Percentiles rank a stretch among this genome's conserved stretches.
Conservation (phyloP, 306 rosid genomes). For the Fragaria ananassa region DNA sequence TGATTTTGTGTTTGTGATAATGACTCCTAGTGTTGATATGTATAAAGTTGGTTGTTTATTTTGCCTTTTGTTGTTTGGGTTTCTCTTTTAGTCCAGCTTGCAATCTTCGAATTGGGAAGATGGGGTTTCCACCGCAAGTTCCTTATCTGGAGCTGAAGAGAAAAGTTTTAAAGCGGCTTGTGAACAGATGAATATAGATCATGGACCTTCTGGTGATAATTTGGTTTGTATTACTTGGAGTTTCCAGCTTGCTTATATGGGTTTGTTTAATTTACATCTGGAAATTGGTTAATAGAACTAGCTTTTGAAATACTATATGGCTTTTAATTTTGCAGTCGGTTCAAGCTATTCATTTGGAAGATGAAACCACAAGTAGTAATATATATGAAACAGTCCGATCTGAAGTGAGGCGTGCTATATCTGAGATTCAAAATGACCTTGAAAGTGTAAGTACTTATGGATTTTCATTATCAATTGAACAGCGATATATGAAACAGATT, state of each 20-base stretch:
- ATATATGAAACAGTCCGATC: conserved; percentile 80
- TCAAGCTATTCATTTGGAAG: conserved; percentile 38
- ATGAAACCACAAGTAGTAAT: conserved; percentile 34
- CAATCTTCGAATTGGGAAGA: conserved; percentile 41
- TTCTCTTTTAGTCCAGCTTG: conserved; percentile 42
- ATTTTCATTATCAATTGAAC: not conserved
- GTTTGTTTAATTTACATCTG: not conserved
- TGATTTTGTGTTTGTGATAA: not conserved
- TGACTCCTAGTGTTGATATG: not conserved
- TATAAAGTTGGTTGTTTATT: conserved; percentile 22
- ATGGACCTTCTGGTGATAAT: conserved; percentile 1
- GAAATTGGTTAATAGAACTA: conserved; percentile 2
- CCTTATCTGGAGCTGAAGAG: conserved; percentile 61
- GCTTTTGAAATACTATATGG: not conserved
- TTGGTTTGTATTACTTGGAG: conserved; percentile 3
- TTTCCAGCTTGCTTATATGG: not conserved
- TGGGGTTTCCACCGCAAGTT: conserved; percentile 46
- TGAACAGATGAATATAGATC: conserved; percentile 59
- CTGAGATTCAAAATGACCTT: conserved; percentile 80
- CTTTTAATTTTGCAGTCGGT: conserved; percentile 43
- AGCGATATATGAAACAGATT: not conserved
- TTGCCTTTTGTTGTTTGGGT: conserved; percentile 10
- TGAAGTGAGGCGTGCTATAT: conserved; percentile 87
- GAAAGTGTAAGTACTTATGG: conserved; percentile 49
- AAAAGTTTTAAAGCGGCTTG: conserved; percentile 58